Evolutionary conservation across 2,329 filamentous ascomycete species (phyloP).

Genomic region (Lachnellula cervina): DNA sequence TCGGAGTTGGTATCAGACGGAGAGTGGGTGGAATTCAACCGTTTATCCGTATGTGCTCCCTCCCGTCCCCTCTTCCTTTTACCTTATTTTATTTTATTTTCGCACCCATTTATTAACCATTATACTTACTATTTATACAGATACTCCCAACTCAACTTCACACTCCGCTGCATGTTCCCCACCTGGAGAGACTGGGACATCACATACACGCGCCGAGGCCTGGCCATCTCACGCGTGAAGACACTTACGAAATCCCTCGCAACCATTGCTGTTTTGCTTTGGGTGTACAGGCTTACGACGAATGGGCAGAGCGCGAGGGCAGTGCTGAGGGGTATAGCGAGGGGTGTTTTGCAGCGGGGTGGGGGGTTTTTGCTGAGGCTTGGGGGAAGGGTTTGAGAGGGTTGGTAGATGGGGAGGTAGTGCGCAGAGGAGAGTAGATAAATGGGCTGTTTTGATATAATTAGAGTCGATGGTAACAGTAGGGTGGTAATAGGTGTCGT

Average conservation of each 20-base stretch:
- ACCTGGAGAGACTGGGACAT: constrained; percentile 50
- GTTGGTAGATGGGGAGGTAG: too few species aligned
- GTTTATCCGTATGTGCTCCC: constrained; percentile 39
- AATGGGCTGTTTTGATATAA: too few species aligned
- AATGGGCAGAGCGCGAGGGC: neutral
- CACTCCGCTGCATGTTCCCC: constrained; percentile 46
- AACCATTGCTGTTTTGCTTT: neutral
- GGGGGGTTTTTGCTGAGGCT: neutral
- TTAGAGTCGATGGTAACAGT: too few species aligned
- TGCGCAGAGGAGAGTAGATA: too few species aligned
- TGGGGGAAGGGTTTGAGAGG: neutral
- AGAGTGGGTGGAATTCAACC: constrained; percentile 44
- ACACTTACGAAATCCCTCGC: constrained; percentile 17
- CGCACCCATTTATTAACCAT: neutral
- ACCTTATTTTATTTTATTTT: neutral
- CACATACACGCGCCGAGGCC: constrained; percentile 44
- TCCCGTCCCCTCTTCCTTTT: neutral
- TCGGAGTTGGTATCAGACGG: constrained; percentile 45
- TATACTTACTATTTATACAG: constrained; percentile 29
- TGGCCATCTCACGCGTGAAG: constrained; percentile 29
- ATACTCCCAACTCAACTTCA: constrained; percentile 48
- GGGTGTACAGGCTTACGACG: neutral
- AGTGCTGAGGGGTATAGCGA: neutral
- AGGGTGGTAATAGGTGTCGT: too few species aligned
- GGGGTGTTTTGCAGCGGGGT: neutral